Evolutionary conservation across 257 asterid species (phyloP).

Genomic region (Phtheirospermum japonicum): DNA sequence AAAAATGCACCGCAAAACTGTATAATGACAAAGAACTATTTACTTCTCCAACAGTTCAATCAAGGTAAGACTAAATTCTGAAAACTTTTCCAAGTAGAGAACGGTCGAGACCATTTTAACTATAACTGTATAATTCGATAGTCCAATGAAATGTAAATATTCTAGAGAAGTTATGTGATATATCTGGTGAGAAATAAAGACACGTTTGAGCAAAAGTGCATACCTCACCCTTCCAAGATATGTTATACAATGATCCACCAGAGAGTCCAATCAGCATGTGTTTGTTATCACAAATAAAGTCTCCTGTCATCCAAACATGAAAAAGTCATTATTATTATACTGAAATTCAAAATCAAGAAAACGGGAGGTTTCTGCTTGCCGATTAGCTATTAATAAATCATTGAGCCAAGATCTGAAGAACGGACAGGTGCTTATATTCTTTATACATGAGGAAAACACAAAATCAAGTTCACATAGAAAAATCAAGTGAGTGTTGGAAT

Average conservation of each 20-base stretch:
- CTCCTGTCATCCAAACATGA: conserved; percentile 65
- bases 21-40: conserved; percentile 27
- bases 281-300: conserved; percentile 88
- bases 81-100: conserved; percentile 9
- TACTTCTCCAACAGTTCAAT: conserved; percentile 21
- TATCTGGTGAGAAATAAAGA: conserved; percentile 3
- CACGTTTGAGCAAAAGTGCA: conserved; percentile 32
- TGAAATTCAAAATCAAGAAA: conserved; percentile 18
- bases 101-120: conserved; percentile 12
- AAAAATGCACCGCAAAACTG: conserved; percentile 84
- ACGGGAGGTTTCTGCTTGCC: conserved; percentile 13
- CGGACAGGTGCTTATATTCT: conserved; percentile 8
- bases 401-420: conserved; percentile 14
- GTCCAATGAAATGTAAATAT: conserved; percentile 12
- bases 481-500: too few species aligned
- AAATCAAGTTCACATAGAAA: conserved; percentile 6
- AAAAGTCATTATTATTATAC: conserved; percentile 17
- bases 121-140: conserved; percentile 14
- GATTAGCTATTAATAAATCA: neutral
- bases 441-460: conserved; percentile 17
- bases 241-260: conserved; percentile 92
- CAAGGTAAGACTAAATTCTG: conserved; percentile 6
- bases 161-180: conserved; percentile 13
- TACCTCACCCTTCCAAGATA: conserved; percentile 99
- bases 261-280: conserved; percentile 88